Base-by-base conservation (phyloP, 2,329 filamentous ascomycete genomes). In the Aspergillus sclerotialis region DNA sequence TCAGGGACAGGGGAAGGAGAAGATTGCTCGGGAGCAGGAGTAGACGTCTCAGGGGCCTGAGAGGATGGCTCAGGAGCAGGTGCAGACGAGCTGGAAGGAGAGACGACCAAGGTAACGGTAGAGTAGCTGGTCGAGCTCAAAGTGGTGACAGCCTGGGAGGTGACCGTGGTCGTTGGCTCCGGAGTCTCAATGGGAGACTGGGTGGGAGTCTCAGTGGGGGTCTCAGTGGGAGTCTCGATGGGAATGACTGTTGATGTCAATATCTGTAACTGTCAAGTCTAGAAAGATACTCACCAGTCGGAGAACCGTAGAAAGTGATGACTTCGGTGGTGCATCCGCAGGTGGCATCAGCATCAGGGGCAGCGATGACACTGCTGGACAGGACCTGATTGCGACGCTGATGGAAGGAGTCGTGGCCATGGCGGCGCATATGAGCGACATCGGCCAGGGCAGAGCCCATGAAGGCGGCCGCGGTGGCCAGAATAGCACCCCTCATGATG, bases 261-360 rank as follows among this genome's bases (percentile, higher is more conserved):
- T 42, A 16, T 27, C 30, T 37, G 44, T 25, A 15, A 27, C 28
- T 5, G 4, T 30, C 4, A 18, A 25, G 25, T 3, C 34, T 34
- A 23, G 42, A 37, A 4, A 14, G 38, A 27, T 17, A 67, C 67
- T 49, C 55, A 84, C 82, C 66, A 46, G 76, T 82, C 36, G 77
- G 64, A 55, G 76, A 69, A 55, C 82, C 83, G 51, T 75, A 80
- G 66, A 76, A 73, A 56, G 80, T 85, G 60, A 75, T 75, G 65
- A 79, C 82, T 69, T 82, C 77, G 59, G 84, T 87, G 46, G 74
- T 82, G 75, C 84, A 90, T 43, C 73, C 73, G 59, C 82, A 87
- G 35, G 64, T 61, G 43, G 70, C 58, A 21, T 65, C 66, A 43
- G 59, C 34, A 38, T 38, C 39, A 61, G 45, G 63, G 30, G 50